Evolutionary conservation across 2,329 filamentous ascomycete species (phyloP), one percentile per base, ranked within the genome.

Genomic region (Aspergillaceae sp.): DNA sequence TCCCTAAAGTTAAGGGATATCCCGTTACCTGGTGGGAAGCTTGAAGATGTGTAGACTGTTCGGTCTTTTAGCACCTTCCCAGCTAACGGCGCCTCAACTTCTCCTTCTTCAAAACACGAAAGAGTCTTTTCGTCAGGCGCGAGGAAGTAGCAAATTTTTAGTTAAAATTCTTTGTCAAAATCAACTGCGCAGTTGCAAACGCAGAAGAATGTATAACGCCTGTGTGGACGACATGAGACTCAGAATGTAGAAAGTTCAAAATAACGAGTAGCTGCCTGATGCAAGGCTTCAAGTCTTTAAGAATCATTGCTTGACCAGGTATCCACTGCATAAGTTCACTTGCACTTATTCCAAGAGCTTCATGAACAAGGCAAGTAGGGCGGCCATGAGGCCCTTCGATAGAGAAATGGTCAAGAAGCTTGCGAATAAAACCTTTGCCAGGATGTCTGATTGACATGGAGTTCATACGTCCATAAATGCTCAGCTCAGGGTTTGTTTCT

Each of bases 321-420:
- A 42, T 29, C 11, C 33, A 48, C 9, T 26, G 3, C 2, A 51
- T n/a, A 4, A 50, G n/a, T 7, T 49, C 41, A 32, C 29, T 29
- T 40, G 45, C 33, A 40, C 41, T 56, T 7, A 55, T 49, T 28
- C 54, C 52, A 1, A 55, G 45, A 3, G 42, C 46, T 32, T 57
- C 46, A 36, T 58, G 53, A 37, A 60, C 57, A 40, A 60, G 52
- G 32, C 56, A 59, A 7, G 52, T 40, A 44, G 55, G 49, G 26
- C 27, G 38, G 7, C 54, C 55, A 26, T 48, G 41, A 11, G 55
- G 52, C 4, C 56, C 54, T 2, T 44, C 3, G 5, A 58, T 40
- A 2, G 26, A 11, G 35, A 60, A 60, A 11, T 51, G 43, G 9
- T 51, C 48, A 32, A 56, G 19, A 1, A 60, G 38, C 28, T 50